phyloP scores from a whole-genome alignment of 805 yeast species.

The Candida maesae region DNA sequence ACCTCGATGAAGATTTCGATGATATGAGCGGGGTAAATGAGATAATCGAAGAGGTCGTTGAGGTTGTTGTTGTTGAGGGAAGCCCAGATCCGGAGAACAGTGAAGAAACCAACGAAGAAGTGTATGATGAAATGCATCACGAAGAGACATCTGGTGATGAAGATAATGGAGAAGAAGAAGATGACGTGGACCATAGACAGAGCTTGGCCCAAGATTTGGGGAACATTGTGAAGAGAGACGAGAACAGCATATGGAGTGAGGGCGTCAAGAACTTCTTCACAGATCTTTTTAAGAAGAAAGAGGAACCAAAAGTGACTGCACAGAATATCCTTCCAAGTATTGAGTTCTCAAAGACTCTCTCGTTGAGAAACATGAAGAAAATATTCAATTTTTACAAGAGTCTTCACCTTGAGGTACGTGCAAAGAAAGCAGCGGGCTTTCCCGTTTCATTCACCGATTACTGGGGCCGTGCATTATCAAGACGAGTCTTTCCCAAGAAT shows the following conservation, averaged over 20 bases:
- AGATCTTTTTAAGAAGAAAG: conserved; percentile 27
- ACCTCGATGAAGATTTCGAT: conserved; percentile 18
- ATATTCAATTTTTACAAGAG: conserved; percentile 45
- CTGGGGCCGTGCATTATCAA: conserved; percentile 61
- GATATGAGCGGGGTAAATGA: conserved; percentile 9
- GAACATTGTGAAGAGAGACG: conserved; percentile 9
- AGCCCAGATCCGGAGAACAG: not conserved
- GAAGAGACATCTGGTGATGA: not conserved
- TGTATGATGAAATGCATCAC: too few relatives aligned
- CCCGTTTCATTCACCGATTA: conserved; percentile 60
- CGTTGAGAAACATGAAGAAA: conserved; percentile 29
- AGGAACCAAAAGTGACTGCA: conserved; percentile 14
- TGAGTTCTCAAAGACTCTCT: conserved; percentile 20
- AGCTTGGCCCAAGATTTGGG: not conserved
- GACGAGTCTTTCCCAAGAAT: conserved; percentile 38
- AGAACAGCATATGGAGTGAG: conserved; percentile 23
- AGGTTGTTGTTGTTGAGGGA: too few relatives aligned
- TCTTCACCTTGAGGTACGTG: conserved; percentile 50
- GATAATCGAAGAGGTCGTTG: not conserved
- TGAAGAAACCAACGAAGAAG: not conserved
- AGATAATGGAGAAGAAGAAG: not conserved
- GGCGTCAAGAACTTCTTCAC: conserved; percentile 22
- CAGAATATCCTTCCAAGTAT: conserved; percentile 19
- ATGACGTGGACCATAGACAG: too few relatives aligned
- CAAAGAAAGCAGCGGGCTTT: conserved; percentile 51